phyloP scores from a whole-genome alignment of 345 rosid species.

The Linum tenue region DNA sequence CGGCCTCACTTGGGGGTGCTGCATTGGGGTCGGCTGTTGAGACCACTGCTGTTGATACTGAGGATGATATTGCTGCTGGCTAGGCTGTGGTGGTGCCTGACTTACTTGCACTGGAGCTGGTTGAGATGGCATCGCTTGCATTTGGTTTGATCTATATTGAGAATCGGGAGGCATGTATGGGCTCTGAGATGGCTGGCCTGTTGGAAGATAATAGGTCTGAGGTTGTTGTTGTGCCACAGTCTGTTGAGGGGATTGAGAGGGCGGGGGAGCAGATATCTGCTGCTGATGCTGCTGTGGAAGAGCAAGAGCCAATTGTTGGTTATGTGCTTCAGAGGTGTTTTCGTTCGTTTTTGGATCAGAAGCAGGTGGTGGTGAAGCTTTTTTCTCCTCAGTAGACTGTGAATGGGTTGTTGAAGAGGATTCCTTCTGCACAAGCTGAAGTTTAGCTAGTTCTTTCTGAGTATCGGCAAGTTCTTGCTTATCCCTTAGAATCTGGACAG shows the following conservation, averaged over 20 bases:
- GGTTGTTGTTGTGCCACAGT: constrained; percentile 53
- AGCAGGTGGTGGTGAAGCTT: constrained; percentile 34
- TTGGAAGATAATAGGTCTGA: constrained; percentile 45
- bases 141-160: constrained; percentile 56
- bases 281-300: constrained; percentile 84
- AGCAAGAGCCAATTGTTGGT: constrained; percentile 87
- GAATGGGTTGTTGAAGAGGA: constrained; percentile 60
- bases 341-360: constrained; percentile 55
- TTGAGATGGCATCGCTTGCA: constrained; percentile 48
- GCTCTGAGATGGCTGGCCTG: constrained; percentile 42
- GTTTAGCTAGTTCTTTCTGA: constrained; percentile 85
- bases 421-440: constrained; percentile 84
- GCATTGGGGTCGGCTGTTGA: constrained; percentile 50
- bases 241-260: constrained; percentile 41
- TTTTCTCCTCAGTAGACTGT: constrained; percentile 61
- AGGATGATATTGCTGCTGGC: constrained; percentile 35
- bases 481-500: constrained; percentile 94
- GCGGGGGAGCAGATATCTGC: constrained; percentile 31
- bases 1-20: constrained; percentile 51
- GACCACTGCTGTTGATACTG: constrained; percentile 77
- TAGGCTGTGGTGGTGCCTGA: constrained; percentile 9
- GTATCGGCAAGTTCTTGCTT: constrained; percentile 96
- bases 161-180: constrained; percentile 50
- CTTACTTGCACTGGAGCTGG: constrained; percentile 20
- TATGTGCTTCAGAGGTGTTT: constrained; percentile 44